phyloP scores from a whole-genome alignment of 345 rosid genomes.

The Murraya koenigii region DNA sequence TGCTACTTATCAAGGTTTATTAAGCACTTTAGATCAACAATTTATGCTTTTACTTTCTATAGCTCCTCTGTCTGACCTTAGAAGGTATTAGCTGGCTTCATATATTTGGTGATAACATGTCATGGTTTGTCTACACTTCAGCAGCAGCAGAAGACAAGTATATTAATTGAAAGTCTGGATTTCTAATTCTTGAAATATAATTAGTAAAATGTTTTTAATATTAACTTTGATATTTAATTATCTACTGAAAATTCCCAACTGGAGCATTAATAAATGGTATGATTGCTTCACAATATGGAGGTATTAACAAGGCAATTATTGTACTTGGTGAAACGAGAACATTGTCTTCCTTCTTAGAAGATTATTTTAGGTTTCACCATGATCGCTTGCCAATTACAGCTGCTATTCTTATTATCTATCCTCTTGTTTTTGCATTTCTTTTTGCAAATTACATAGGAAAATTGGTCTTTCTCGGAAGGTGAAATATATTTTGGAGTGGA shows the following conservation, averaged over 20 bases:
- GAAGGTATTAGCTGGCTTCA: too few species aligned
- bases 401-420: conserved; percentile 44
- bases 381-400: conserved; percentile 35
- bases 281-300: conserved; percentile 77
- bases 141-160: too few species aligned
- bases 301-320: conserved; percentile 32
- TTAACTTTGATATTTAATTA: neutral
- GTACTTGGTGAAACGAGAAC: conserved; percentile 48
- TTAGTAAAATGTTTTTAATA: neutral
- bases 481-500: neutral
- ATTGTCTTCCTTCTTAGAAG: conserved; percentile 41
- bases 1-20: too few species aligned
- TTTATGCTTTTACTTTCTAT: too few species aligned
- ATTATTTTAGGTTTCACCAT: conserved; percentile 53
- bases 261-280: conserved; percentile 66
- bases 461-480: conserved; percentile 63
- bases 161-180: too few species aligned
- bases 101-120: too few species aligned
- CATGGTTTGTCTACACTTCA: too few species aligned
- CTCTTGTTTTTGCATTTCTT: conserved; percentile 49
- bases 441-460: conserved; percentile 52
- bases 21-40: neutral
- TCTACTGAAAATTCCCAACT: conserved; percentile 69
- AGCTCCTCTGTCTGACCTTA: too few species aligned
- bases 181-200: too few species aligned